Evolutionary conservation across 371 early-diverging fungal species (phyloP).

Genomic region (Mortierella sp.): DNA sequence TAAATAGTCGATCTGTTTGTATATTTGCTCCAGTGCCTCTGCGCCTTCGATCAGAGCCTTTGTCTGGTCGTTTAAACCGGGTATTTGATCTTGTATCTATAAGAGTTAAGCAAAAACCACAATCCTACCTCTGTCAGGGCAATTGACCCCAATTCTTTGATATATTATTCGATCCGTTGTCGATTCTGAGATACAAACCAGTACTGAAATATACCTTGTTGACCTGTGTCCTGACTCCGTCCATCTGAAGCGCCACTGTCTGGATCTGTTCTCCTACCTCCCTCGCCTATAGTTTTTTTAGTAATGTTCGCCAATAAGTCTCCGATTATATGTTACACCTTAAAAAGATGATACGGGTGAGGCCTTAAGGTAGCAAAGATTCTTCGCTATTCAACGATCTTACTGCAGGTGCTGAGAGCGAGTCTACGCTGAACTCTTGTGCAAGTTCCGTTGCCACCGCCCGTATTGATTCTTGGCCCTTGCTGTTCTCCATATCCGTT

Average conservation of each 20-base stretch:
- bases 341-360: too few relatives aligned
- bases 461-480: conserved; percentile 3
- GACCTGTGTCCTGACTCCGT: conserved; percentile 35
- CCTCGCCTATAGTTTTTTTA: conserved; percentile 23
- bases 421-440: conserved; percentile 37
- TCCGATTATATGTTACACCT: too few relatives aligned
- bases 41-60: conserved; percentile 24
- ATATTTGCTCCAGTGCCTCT: conserved; percentile 37
- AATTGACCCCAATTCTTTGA: too few relatives aligned
- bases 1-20: conserved; percentile 32
- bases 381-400: too few relatives aligned
- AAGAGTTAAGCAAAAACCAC: not conserved
- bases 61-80: conserved; percentile 29
- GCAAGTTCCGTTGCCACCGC: conserved; percentile 35
- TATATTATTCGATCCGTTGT: not conserved
- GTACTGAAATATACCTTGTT: conserved; percentile 39
- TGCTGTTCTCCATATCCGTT: not conserved
- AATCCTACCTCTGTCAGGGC: too few relatives aligned
- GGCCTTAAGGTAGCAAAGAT: too few relatives aligned
- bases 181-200: not conserved
- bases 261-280: conserved; percentile 41
- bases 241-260: conserved; percentile 52
- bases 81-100: conserved; percentile 36
- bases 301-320: too few relatives aligned
- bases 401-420: conserved; percentile 36